Evolutionary conservation across 805 yeast species (phyloP), one percentile per base, ranked within the genome.

Genomic region (Kodamaea fukazawae): DNA sequence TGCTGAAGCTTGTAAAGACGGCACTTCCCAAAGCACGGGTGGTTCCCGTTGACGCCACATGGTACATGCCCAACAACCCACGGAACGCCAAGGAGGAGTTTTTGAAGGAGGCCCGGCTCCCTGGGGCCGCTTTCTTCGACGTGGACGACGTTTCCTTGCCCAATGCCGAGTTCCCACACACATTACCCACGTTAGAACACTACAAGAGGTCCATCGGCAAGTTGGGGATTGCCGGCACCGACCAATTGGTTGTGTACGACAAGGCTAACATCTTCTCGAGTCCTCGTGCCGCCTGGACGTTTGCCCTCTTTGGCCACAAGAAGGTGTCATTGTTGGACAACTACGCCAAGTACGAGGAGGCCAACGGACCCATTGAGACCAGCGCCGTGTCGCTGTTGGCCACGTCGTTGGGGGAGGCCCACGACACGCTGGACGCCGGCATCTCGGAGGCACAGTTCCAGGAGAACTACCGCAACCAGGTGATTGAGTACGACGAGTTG

Each of bases 251-350:
- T 8, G 78, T 93, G 9, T 93, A 93, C 59, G 99, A 93, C 61
- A 80, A 81, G 48, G 73, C 75, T 35, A 96, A 96, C 2, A 81
- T 85, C 46, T 88, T 91, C 59, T 81, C 95, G 30, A 79, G 90
- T 2, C 96, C 97, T 28, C 74, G 99, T 49, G 95, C 86, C 12
- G 90, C 89, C 0, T 93, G 97, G 96, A 87, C 90, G 50, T 74
- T 93, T 52, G 73, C 80, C 27, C 67, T 84, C 1, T 87, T 85
- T 58, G 91, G 91, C 6, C 97, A 90, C 58, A 63, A 77, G 36
- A 62, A 77, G 26, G 83, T 89, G 16, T 73, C 69, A 46, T 55
- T 91, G 34, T 71, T 91, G 46, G 84, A 93, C 64, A 85, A 85
- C 46, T 91, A 68, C 49, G 73, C 67, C 10, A 54, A 52, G 15